phyloP scores from a whole-genome alignment of 768 basidiomycete genomes.

The Pleurotus cornucopiae region DNA sequence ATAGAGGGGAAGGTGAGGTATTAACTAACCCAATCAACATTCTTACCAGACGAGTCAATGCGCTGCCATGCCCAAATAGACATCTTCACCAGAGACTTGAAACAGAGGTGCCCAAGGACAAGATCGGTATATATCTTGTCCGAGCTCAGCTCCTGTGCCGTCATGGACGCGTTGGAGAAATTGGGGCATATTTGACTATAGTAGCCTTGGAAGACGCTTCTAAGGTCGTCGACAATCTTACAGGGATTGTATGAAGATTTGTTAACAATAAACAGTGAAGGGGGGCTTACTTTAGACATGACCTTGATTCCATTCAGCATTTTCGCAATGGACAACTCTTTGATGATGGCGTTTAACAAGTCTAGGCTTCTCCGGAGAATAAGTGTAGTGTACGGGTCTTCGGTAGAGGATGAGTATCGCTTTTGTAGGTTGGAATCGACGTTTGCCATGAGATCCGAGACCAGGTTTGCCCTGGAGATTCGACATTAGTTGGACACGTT shows the following conservation, averaged over 20 bases:
- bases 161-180: constrained; percentile 33
- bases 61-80: constrained; percentile 69
- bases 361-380: constrained; percentile 57
- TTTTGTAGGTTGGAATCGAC: constrained; percentile 52
- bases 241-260: background rate
- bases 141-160: constrained; percentile 39
- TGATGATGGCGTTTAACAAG: constrained; percentile 60
- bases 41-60: constrained; percentile 38
- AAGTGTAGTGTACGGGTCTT: constrained; percentile 41
- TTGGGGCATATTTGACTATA: constrained; percentile 52
- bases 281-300: constrained; percentile 52
- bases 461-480: constrained; percentile 52
- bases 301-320: constrained; percentile 64
- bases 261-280: background rate
- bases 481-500: background rate
- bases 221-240: constrained; percentile 54
- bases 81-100: constrained; percentile 72
- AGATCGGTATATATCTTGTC: constrained; percentile 34
- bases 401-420: constrained; percentile 38
- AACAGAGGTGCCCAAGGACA: constrained; percentile 59
- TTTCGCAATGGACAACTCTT: constrained; percentile 68
- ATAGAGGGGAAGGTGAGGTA: background rate
- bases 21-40: constrained; percentile 50
- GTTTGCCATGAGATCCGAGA: constrained; percentile 47
- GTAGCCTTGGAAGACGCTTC: constrained; percentile 51